A percentile compares a stretch with the other conserved stretches of the same genome.
Evolutionary conservation across 371 early-diverging fungal species (phyloP).

Genomic region (Circinella minor): DNA sequence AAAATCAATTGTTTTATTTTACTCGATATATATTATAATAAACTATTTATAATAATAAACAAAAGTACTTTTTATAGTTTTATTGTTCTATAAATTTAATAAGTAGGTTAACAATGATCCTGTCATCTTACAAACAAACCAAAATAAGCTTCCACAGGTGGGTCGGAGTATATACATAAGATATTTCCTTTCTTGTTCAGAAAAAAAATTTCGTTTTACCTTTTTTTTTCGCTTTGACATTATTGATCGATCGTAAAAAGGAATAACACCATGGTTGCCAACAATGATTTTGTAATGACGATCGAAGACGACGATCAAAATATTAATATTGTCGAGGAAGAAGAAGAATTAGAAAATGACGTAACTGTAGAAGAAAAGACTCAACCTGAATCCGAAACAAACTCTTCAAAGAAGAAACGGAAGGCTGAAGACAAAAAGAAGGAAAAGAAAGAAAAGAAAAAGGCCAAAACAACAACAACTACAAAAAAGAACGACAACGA

Average conservation of each 20-base stretch:
- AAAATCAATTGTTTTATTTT: too few species aligned
- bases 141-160: too few species aligned
- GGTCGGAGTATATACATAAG: too few species aligned
- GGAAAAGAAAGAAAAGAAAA: slow-evolving; percentile 29
- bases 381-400: slow-evolving; percentile 7
- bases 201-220: neutral
- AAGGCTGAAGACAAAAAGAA: slow-evolving; percentile 33
- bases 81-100: too few species aligned
- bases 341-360: slow-evolving; percentile 33
- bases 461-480: slow-evolving; percentile 8
- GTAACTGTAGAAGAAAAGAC: slow-evolving; percentile 26
- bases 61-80: too few species aligned
- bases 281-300: slow-evolving; percentile 80
- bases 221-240: neutral
- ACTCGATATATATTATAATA: too few species aligned
- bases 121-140: too few species aligned
- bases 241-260: neutral
- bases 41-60: too few species aligned
- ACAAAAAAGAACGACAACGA: slow-evolving; percentile 44
- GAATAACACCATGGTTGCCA: slow-evolving; percentile 8
- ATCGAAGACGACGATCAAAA: slow-evolving; percentile 77
- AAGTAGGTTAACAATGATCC: too few species aligned
- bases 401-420: slow-evolving; percentile 18
- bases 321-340: slow-evolving; percentile 50
- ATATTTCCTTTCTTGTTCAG: neutral